Evolutionary conservation across 768 basidiomycete species (phyloP), one percentile per base, ranked within the genome.

Genomic region (Leccinum variicolor): DNA sequence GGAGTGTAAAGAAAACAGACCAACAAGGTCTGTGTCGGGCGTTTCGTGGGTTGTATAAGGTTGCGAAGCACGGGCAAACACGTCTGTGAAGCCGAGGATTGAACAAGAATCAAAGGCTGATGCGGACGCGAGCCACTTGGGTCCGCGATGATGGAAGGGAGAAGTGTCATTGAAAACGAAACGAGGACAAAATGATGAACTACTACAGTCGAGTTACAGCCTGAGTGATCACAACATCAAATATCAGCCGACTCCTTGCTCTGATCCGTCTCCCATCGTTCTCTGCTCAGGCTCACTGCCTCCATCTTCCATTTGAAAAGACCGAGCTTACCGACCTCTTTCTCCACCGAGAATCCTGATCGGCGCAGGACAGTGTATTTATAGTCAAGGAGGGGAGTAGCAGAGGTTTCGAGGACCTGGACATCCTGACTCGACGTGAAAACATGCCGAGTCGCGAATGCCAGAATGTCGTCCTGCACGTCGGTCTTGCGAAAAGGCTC

Each of bases 391-490:
- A 90, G 75, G 5, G 83, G 77, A 2, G 80, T 82, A 28, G 81
- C 79, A 0, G 67, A 52, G 1, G 77, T 77, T 55, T 76, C 75
- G 54, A 90, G 76, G 26, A 69, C 69, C 59, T 80, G 67, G 55
- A 88, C 70, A 17, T 66, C 70, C 10, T 67, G 50, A 53, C 78
- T 71, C 9, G 71, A 64, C 13, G 74, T 67, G 67, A 92, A 90
- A n/a, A 84, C 81, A 54, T 80, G 77, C 31, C 75, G 68, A 25
- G 85, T 66, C 0, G 86, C 87, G 65, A 83, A 77, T n/a, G 75
- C 66, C 8, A 92, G 73, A 28, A 92, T 68, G 66, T 92, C 90
- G 17, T 82, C 73, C 66, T 91, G 87, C 45, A 89, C 76, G 13
- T 76, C 76, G 23, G 81, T 72, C 8, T 63, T 62, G 51, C 87